These are phyloP conservation scores for Kuraishia piskuri DNA, from an alignment of 805 yeast species.

Conservation along the genomic window DNA sequence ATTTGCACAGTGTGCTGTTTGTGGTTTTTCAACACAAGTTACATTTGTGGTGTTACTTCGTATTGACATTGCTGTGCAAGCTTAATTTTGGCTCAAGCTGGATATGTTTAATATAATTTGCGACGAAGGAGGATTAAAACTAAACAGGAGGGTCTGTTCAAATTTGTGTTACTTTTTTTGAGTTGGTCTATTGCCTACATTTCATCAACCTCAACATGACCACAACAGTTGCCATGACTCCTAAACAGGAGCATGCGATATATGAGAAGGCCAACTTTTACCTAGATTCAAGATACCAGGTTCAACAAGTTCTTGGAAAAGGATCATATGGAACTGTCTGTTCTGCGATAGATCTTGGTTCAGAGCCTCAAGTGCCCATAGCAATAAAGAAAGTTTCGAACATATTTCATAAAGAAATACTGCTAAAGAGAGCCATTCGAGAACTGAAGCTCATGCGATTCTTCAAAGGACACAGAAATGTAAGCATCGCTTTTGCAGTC, in stretches of 20 bases:
- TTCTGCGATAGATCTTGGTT: slow-evolving; percentile 50
- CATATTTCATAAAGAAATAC: slow-evolving; percentile 57
- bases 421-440: slow-evolving; percentile 72
- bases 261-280: slow-evolving; percentile 52
- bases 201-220: background rate
- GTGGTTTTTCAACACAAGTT: too few species aligned
- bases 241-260: slow-evolving; percentile 17
- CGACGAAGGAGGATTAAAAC: too few species aligned
- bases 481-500: slow-evolving; percentile 12
- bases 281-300: slow-evolving; percentile 50
- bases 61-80: too few species aligned
- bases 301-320: slow-evolving; percentile 57
- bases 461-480: slow-evolving; percentile 79
- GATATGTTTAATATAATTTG: too few species aligned
- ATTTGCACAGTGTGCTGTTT: too few species aligned
- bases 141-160: too few species aligned
- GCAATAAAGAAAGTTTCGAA: slow-evolving; percentile 79
- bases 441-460: slow-evolving; percentile 76
- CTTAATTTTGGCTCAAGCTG: too few species aligned
- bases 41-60: too few species aligned
- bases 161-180: too few species aligned
- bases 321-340: slow-evolving; percentile 88
- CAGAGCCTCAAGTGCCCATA: slow-evolving; percentile 29
- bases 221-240: background rate
- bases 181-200: too few species aligned